Percentiles rank a stretch among this genome's conserved stretches.
phyloP scores from a whole-genome alignment of 2,329 filamentous ascomycete genomes.

The Juglanconis sp. region DNA sequence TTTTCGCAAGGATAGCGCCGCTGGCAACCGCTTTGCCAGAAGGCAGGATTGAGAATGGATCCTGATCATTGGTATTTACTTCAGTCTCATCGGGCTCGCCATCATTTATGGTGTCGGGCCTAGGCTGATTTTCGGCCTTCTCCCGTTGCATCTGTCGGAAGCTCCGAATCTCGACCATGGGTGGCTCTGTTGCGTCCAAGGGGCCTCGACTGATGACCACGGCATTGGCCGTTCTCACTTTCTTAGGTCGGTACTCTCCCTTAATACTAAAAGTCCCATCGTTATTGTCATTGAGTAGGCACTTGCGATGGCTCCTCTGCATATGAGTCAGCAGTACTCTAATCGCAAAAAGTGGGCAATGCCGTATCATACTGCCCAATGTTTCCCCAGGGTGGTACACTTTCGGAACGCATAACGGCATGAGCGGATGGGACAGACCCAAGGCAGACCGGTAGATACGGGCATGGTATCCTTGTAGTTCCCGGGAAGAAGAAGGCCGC shows the following conservation, averaged over 20 bases:
- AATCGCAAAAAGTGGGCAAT: not conserved
- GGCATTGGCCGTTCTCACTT: not conserved
- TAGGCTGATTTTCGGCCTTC: not conserved
- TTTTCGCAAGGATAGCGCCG: too few species aligned
- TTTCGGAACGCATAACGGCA: not conserved
- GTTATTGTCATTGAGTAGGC: slow-evolving; percentile 8
- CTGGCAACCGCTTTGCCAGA: not conserved
- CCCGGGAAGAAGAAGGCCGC: not conserved
- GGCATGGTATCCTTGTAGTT: not conserved
- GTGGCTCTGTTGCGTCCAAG: not conserved
- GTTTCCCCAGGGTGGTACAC: not conserved
- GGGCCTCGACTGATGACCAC: not conserved
- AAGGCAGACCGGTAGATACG: not conserved
- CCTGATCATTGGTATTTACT: not conserved
- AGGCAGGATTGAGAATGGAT: not conserved
- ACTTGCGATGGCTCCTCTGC: not conserved
- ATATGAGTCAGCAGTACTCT: not conserved
- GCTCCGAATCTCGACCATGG: not conserved
- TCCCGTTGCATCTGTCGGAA: not conserved
- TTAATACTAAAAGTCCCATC: slow-evolving; percentile 5
- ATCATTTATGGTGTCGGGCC: not conserved
- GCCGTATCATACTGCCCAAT: not conserved
- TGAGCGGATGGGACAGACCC: slow-evolving; percentile 10
- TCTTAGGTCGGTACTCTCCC: not conserved
- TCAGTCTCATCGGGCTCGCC: not conserved